Conservation (phyloP, 2,329 filamentous ascomycete species). For the Fusarium secorum region DNA sequence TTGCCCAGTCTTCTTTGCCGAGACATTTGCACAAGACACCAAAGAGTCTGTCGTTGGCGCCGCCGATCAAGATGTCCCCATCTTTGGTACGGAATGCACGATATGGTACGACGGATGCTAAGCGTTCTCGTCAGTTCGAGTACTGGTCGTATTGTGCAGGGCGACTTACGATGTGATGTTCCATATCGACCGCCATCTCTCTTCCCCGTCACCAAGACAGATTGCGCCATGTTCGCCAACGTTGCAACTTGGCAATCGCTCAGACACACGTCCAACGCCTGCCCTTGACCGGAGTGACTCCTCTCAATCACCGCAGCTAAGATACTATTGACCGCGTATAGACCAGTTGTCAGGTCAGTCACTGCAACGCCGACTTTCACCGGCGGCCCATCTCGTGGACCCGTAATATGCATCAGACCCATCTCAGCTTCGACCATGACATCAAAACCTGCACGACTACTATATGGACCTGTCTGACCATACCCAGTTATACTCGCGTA, state of each 20-base stretch:
- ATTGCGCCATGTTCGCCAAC: slow-evolving; percentile 90
- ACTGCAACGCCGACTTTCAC: slow-evolving; percentile 97
- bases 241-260: slow-evolving; percentile 97
- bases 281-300: slow-evolving; percentile 75
- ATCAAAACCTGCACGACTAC: slow-evolving; percentile 88
- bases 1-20: slow-evolving; percentile 63
- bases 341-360: slow-evolving; percentile 89
- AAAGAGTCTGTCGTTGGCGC: slow-evolving; percentile 74
- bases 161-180: slow-evolving; percentile 80
- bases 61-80: slow-evolving; percentile 71
- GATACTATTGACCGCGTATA: slow-evolving; percentile 93
- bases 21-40: slow-evolving; percentile 67
- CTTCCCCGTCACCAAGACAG: slow-evolving; percentile 83
- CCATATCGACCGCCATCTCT: slow-evolving; percentile 90
- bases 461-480: slow-evolving; percentile 90
- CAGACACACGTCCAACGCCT: slow-evolving; percentile 88
- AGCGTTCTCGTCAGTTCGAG: fast-evolving
- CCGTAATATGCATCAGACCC: slow-evolving; percentile 97
- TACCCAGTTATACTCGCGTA: slow-evolving; percentile 97
- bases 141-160: fast-evolving
- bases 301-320: slow-evolving; percentile 86
- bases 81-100: slow-evolving; percentile 78
- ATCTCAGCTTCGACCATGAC: slow-evolving; percentile 99
- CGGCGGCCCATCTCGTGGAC: slow-evolving; percentile 81
- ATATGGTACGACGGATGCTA: slow-evolving; percentile 95